Conservation (phyloP, 345 rosid species). For the Barbarea vulgaris region DNA sequence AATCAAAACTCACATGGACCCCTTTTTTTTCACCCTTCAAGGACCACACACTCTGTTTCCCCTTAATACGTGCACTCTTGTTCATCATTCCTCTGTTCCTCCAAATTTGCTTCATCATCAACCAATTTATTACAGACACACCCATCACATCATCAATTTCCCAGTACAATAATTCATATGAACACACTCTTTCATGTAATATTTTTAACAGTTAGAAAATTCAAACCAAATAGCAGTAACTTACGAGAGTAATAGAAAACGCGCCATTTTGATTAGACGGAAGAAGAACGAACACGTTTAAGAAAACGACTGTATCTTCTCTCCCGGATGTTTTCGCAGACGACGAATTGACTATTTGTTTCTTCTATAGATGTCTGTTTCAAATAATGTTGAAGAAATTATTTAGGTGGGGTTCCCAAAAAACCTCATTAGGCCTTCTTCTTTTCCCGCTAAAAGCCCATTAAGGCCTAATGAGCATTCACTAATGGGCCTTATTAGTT, state of each 20-base stretch:
- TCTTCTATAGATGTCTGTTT: constrained; percentile 22
- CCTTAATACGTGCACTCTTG: constrained; percentile 26
- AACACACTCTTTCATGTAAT: constrained; percentile 3
- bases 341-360: constrained; percentile 31
- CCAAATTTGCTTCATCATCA: constrained; percentile 24
- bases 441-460: constrained; percentile 1
- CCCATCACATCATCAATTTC: background rate
- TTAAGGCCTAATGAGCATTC: background rate
- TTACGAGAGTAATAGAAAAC: constrained; percentile 21
- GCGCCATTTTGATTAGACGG: constrained; percentile 29
- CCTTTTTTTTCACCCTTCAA: background rate
- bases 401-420: background rate
- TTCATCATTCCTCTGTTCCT: constrained; percentile 27
- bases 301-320: constrained; percentile 10
- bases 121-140: constrained; percentile 5
- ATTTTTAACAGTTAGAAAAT: background rate
- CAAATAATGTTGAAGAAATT: constrained; percentile 22
- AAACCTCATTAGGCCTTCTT: background rate
- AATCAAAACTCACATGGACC: constrained; percentile 42
- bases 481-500: constrained; percentile 17
- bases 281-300: constrained; percentile 21
- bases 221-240: constrained; percentile 17
- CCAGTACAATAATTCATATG: constrained; percentile 32
- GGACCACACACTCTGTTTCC: constrained; percentile 34
- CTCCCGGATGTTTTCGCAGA: constrained; percentile 35